phyloP scores from a whole-genome alignment of 768 basidiomycete species.

The Aureoboletus auriporus region DNA sequence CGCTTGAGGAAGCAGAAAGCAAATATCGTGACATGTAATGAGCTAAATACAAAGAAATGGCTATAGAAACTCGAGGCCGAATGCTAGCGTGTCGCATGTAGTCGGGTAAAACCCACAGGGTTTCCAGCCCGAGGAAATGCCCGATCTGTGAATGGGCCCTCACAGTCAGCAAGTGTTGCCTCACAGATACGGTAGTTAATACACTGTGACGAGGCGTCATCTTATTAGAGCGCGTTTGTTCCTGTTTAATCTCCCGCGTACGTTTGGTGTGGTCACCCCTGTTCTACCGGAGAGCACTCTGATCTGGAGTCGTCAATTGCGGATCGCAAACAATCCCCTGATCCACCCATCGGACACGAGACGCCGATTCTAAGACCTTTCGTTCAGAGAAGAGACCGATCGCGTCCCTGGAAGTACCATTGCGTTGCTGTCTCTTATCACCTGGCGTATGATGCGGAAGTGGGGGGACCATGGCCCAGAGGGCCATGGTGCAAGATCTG shows the following conservation, averaged over 20 bases:
- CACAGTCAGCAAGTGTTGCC: neutral
- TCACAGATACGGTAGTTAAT: neutral
- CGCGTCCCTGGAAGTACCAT: slow-evolving; percentile 9
- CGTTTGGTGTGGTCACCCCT: slow-evolving; percentile 5
- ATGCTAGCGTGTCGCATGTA: too few species aligned
- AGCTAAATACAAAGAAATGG: too few species aligned
- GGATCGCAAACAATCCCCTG: slow-evolving; percentile 17
- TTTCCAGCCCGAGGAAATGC: too few species aligned
- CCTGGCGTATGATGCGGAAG: slow-evolving; percentile 1
- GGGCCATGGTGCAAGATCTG: too few species aligned
- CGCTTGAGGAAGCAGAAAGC: too few species aligned
- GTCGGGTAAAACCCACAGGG: too few species aligned
- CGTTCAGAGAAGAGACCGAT: slow-evolving; percentile 9
- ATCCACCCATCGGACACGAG: too few species aligned
- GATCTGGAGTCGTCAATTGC: slow-evolving; percentile 26
- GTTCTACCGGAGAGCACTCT: slow-evolving; percentile 29
- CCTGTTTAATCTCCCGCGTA: slow-evolving; percentile 4
- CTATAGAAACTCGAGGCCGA: too few species aligned
- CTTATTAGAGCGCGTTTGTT: slow-evolving; percentile 5
- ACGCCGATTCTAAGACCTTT: too few species aligned
- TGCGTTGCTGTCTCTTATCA: slow-evolving; percentile 7
- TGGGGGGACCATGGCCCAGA: too few species aligned
- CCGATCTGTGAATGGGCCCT: neutral
- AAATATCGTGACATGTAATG: too few species aligned
- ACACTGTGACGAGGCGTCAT: slow-evolving; percentile 1